Percentiles rank a stretch among this genome's conserved stretches.
phyloP scores from a whole-genome alignment of 192 early-diverging fungal species.

The Podila epigama region DNA sequence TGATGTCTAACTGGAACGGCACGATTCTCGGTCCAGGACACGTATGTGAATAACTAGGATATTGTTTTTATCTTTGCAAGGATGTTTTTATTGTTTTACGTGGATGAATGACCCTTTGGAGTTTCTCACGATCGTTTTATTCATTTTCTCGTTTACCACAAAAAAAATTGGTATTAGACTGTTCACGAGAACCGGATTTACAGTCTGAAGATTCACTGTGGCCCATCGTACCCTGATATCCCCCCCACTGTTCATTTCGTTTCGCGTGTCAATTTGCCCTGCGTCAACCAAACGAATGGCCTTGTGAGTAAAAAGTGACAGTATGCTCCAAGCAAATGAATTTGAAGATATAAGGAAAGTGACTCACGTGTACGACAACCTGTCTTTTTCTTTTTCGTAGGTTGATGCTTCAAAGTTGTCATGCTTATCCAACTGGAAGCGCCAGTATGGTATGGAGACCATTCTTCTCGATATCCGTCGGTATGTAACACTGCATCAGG shows the following conservation, averaged over 20 bases:
- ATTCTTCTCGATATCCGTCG: conserved; percentile 83
- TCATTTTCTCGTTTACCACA: background rate
- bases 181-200: conserved; percentile 98
- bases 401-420: conserved; percentile 71
- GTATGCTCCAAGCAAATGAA: no score
- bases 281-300: conserved; percentile 85
- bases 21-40: conserved; percentile 90
- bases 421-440: conserved; percentile 88
- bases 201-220: conserved; percentile 84
- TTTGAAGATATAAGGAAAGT: background rate
- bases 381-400: conserved; percentile 36
- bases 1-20: conserved; percentile 91
- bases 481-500: conserved; percentile 51
- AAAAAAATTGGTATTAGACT: conserved; percentile 56
- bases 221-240: conserved; percentile 81
- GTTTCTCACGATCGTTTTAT: background rate
- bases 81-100: background rate
- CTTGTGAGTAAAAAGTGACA: conserved; percentile 69
- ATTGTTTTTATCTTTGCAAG: background rate
- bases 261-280: conserved; percentile 85
- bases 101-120: conserved; percentile 1
- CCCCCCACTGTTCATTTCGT: conserved; percentile 84
- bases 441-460: conserved; percentile 77
- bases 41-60: conserved; percentile 52
- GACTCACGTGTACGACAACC: background rate